Evolutionary conservation across 164 flowering plant species (phyloP).

Genomic region (Nelumbo lutea): DNA sequence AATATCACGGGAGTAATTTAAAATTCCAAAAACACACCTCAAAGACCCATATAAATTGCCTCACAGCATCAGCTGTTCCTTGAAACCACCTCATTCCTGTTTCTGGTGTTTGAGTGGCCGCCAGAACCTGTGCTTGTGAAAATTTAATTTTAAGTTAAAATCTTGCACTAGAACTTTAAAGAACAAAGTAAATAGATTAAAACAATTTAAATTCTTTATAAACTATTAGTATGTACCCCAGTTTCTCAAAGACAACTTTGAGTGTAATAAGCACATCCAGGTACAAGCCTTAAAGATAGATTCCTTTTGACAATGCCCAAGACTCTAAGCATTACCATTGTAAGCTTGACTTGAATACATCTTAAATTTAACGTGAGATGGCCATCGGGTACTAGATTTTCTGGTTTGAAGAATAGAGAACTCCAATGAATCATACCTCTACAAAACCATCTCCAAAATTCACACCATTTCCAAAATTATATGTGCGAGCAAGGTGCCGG

Average conservation of each 20-base stretch:
- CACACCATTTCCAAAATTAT: conserved; percentile 66
- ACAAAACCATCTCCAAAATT: conserved; percentile 94
- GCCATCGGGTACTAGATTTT: too few relatives aligned
- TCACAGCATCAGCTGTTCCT: conserved; percentile 91
- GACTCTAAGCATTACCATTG: too few relatives aligned
- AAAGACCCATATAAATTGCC: conserved; percentile 80
- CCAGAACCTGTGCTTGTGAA: conserved; percentile 51
- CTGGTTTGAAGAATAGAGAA: too few relatives aligned
- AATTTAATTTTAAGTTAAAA: neutral
- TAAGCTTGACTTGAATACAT: too few relatives aligned
- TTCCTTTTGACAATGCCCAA: neutral
- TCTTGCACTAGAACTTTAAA: too few relatives aligned
- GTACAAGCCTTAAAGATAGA: neutral
- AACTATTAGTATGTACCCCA: too few relatives aligned
- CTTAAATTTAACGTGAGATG: too few relatives aligned
- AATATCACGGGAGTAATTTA: neutral
- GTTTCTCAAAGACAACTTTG: neutral
- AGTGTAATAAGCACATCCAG: neutral
- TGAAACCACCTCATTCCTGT: conserved; percentile 87
- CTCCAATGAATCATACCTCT: conserved; percentile 45
- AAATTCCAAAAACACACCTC: conserved; percentile 39
- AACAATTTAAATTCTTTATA: neutral
- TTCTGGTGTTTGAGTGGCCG: conserved; percentile 92
- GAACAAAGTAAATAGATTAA: neutral
- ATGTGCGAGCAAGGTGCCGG: conserved; percentile 78